phyloP scores from a whole-genome alignment of 2,329 filamentous ascomycete genomes.

The Aspergillus costaricaensis region DNA sequence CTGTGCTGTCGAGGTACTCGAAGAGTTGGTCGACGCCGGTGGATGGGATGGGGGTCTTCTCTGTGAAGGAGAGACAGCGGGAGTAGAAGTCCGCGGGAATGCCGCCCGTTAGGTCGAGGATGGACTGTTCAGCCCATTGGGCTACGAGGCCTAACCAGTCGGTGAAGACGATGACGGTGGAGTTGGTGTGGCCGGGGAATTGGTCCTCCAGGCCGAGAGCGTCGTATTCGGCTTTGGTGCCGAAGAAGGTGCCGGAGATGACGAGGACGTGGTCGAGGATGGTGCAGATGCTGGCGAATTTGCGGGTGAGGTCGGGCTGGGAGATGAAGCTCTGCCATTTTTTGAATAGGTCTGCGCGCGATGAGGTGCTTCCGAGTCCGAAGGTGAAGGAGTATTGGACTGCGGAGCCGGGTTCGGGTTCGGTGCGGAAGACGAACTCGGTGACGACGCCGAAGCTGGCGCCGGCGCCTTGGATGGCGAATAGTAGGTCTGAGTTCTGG shows the following conservation, averaged over 20 bases:
- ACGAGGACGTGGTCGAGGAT: conserved; percentile 57
- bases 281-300: conserved; percentile 60
- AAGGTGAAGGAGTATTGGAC: conserved; percentile 62
- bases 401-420: conserved; percentile 43
- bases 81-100: conserved; percentile 56
- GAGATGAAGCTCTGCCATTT: conserved; percentile 61
- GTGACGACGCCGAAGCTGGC: conserved; percentile 44
- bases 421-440: conserved; percentile 40
- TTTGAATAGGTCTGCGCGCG: conserved; percentile 55
- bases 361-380: conserved; percentile 47
- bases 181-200: conserved; percentile 24
- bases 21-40: conserved; percentile 55
- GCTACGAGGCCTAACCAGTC: conserved; percentile 33
- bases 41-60: conserved; percentile 52
- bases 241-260: conserved; percentile 65
- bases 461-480: conserved; percentile 40
- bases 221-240: conserved; percentile 58
- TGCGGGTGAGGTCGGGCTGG: conserved; percentile 58
- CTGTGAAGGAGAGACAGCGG: conserved; percentile 58
- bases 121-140: conserved; percentile 29
- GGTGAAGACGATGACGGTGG: conserved; percentile 27
- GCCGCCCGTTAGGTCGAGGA: conserved; percentile 35
- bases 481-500: conserved; percentile 36
- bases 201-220: conserved; percentile 34
- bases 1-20: conserved; percentile 52